Evolutionary conservation across 345 rosid genomes (phyloP).

Genomic region (Diplotaxis tenuifolia): DNA sequence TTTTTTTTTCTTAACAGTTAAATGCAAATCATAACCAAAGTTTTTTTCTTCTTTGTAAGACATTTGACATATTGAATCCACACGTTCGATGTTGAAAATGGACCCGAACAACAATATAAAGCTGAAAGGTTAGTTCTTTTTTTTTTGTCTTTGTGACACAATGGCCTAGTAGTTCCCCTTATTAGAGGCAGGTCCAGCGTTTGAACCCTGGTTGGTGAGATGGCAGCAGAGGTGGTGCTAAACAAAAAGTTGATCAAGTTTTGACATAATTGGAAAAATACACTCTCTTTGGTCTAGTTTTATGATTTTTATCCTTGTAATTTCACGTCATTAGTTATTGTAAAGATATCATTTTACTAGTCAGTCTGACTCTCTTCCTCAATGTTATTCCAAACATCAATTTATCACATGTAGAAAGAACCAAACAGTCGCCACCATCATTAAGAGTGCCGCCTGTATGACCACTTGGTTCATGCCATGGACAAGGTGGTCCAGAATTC

Average conservation of each 20-base stretch:
- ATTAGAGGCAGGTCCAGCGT: no score
- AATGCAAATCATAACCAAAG: not conserved
- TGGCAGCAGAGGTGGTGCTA: no score
- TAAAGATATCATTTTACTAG: not conserved
- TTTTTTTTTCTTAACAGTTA: not conserved
- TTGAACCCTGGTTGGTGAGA: no score
- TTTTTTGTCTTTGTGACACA: no score
- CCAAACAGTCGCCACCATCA: not conserved
- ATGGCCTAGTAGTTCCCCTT: no score
- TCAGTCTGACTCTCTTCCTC: not conserved
- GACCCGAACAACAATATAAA: not conserved
- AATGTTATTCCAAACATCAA: not conserved
- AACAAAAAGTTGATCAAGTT: not conserved
- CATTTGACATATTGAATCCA: not conserved
- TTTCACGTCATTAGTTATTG: not conserved
- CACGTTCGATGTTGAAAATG: not conserved
- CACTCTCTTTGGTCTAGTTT: not conserved
- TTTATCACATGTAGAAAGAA: not conserved
- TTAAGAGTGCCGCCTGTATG: not conserved
- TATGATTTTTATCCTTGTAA: not conserved
- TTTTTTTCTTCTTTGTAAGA: not conserved
- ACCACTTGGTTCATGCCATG: not conserved
- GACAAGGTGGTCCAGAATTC: not conserved
- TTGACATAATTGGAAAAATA: not conserved
- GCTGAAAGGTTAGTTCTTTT: not conserved